Evolutionary conservation across 1,284 basidiomycete genomes (phyloP), one percentile per base, ranked within the genome.

Genomic region (Coniophora puteana): DNA sequence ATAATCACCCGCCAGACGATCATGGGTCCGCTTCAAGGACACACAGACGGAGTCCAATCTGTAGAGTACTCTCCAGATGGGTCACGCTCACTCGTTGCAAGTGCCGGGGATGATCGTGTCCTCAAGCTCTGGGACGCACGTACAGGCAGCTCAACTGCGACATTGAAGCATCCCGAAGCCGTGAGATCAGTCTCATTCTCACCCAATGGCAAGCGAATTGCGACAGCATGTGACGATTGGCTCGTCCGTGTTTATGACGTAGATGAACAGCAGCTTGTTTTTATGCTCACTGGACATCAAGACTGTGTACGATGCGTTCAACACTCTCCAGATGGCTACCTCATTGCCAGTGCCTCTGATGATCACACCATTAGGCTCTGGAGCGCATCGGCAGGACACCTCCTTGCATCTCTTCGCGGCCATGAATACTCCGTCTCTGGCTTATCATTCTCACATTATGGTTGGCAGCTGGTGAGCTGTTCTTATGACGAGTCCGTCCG

Each of bases 291-390:
- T 13, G 36, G 23, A 5, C 36, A 38, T 17, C 8, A 14, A 4
- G 12, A 14, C 8, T 16, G 21, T 8, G 24, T 38, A 8, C 14
- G 12, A 4, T 25, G 13, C 8, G 36, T 38, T 8, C 24, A 23
- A n/a, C 28, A 27, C 36, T 38, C 36, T n/a, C n/a, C 39, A 17
- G 25, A 52, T 26, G 49, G 50, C 8, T 21, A 7, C 7, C 24
- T 16, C 11, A 38, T 52, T 18, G 46, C 43, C 23, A 48, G 38
- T 12, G 78, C 79, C 6, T 80, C 77, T 4, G 33, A 36, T 10
- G 45, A 46, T 25, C 20, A 36, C 18, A 40, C 32, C 13, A 27
- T 46, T 8, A 26, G 41, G 14, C 18, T 33, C 4, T 46, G 45
- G 45, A 22, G 41, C 32, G 16, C 39, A 8, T 6, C 12, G 12